These are phyloP conservation scores for Neophaeococcomyces aloes DNA, from an alignment of 2,329 filamentous ascomycete genomes.

Conservation along the genomic window DNA sequence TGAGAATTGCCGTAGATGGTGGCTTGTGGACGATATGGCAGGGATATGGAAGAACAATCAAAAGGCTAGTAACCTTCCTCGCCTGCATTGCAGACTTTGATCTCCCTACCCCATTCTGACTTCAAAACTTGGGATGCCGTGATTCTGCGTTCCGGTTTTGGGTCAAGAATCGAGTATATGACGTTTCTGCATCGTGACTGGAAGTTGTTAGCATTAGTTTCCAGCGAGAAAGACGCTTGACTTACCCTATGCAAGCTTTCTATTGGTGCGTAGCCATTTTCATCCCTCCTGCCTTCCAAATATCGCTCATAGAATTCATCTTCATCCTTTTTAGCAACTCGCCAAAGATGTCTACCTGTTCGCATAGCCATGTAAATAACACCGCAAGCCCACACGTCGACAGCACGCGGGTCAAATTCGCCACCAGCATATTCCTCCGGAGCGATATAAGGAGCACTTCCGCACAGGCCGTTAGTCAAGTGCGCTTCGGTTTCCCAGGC, in stretches of 20 bases:
- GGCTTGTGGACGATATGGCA: not conserved
- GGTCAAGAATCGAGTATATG: conserved; percentile 96
- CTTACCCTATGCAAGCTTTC: conserved; percentile 89
- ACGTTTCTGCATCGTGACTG: conserved; percentile 96
- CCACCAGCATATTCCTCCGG: conserved; percentile 92
- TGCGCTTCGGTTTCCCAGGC: conserved; percentile 97
- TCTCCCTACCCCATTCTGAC: conserved; percentile 97
- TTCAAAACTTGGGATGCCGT: conserved; percentile 94
- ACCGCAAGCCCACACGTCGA: conserved; percentile 95
- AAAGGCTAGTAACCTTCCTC: conserved; percentile 70
- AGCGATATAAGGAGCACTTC: conserved; percentile 92
- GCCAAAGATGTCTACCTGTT: conserved; percentile 90
- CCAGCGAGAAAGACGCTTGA: conserved; percentile 16
- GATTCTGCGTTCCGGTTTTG: conserved; percentile 82
- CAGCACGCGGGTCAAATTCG: conserved; percentile 94
- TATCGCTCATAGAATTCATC: conserved; percentile 97
- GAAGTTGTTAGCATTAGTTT: conserved; percentile 18
- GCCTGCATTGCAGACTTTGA: conserved; percentile 91
- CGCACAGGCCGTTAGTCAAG: conserved; percentile 94
- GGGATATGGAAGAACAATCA: not conserved
- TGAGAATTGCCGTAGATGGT: not conserved
- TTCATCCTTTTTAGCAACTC: conserved; percentile 90
- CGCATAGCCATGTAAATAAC: conserved; percentile 99
- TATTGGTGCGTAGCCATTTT: conserved; percentile 92
- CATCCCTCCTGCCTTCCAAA: conserved; percentile 80